These are phyloP conservation scores for Pleurotus citrinopileatus DNA, from an alignment of 768 basidiomycete species.

Conservation along the genomic window DNA sequence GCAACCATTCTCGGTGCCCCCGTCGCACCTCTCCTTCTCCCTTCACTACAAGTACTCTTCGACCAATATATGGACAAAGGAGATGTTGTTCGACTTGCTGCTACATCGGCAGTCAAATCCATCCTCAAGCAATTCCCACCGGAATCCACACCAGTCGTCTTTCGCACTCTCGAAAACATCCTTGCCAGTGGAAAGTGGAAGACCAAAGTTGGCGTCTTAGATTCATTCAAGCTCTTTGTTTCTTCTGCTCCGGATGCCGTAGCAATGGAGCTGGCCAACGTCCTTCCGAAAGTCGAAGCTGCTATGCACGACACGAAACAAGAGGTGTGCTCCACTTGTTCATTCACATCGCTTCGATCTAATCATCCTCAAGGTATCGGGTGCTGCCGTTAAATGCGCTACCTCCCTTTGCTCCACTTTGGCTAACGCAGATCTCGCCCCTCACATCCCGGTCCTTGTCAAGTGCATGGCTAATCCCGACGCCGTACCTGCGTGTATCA, in stretches of 20 bases:
- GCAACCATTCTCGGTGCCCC: constrained; percentile 67
- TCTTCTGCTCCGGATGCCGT: constrained; percentile 68
- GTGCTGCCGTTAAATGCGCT: constrained; percentile 85
- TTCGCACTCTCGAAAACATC: constrained; percentile 66
- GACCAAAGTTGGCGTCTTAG: constrained; percentile 89
- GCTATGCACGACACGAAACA: constrained; percentile 97
- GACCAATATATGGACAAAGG: constrained; percentile 93
- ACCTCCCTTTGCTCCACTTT: constrained; percentile 87
- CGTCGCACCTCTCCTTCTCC: constrained; percentile 69
- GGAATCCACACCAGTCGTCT: constrained; percentile 71
- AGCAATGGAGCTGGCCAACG: constrained; percentile 76
- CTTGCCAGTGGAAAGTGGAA: constrained; percentile 90
- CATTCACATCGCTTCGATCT: neutral
- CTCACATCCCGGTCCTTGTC: constrained; percentile 86
- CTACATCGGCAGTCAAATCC: constrained; percentile 76
- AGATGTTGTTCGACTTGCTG: constrained; percentile 82
- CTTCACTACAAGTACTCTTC: constrained; percentile 73
- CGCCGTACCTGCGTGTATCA: constrained; percentile 89
- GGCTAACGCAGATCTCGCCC: constrained; percentile 88
- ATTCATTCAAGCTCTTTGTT: constrained; percentile 77
- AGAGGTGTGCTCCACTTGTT: constrained; percentile 58
- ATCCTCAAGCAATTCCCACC: constrained; percentile 84
- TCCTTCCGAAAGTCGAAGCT: constrained; percentile 82
- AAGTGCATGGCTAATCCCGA: constrained; percentile 93
- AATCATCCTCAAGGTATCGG: constrained; percentile 60